phyloP scores from a whole-genome alignment of 768 basidiomycete genomes.

The Suillus brevipes region DNA sequence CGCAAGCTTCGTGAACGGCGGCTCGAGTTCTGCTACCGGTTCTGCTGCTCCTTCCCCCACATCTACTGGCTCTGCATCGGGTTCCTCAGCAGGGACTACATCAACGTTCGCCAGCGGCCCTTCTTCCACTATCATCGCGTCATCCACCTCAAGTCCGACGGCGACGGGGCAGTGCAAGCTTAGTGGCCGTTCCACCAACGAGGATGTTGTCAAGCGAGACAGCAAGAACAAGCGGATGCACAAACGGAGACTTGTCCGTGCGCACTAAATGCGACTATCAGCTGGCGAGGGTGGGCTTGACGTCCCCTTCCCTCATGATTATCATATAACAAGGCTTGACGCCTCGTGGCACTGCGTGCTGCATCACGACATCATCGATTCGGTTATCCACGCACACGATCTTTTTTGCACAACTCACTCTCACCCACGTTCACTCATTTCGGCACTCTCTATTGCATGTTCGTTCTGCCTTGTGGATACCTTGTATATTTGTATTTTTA shows the following conservation, averaged over 20 bases:
- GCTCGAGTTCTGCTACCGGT: conserved; percentile 15
- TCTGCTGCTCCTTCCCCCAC: conserved; percentile 14
- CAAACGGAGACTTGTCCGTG: conserved; percentile 26
- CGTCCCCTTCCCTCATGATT: background rate
- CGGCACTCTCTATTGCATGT: background rate
- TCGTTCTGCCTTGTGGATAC: background rate
- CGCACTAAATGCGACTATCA: conserved; percentile 3
- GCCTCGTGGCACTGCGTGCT: conserved; percentile 1
- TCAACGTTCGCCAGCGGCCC: background rate
- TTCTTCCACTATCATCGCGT: background rate
- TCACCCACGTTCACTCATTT: background rate
- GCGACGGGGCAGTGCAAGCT: conserved; percentile 19
- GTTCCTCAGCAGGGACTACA: conserved; percentile 1
- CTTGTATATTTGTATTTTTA: background rate
- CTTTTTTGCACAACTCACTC: background rate
- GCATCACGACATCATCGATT: background rate
- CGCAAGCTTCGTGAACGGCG: conserved; percentile 39
- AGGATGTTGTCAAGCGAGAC: conserved; percentile 21
- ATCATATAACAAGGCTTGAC: background rate
- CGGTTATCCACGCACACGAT: background rate
- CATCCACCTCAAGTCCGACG: conserved; percentile 12
- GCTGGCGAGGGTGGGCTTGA: background rate
- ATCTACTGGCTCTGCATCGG: conserved; percentile 19
- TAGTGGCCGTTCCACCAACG: conserved; percentile 14
- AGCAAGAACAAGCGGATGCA: conserved; percentile 15